A percentile compares a stretch with the other conserved stretches of the same genome.
phyloP scores from a whole-genome alignment of 2,329 filamentous ascomycete species.

The Aspergillus floridensis region DNA sequence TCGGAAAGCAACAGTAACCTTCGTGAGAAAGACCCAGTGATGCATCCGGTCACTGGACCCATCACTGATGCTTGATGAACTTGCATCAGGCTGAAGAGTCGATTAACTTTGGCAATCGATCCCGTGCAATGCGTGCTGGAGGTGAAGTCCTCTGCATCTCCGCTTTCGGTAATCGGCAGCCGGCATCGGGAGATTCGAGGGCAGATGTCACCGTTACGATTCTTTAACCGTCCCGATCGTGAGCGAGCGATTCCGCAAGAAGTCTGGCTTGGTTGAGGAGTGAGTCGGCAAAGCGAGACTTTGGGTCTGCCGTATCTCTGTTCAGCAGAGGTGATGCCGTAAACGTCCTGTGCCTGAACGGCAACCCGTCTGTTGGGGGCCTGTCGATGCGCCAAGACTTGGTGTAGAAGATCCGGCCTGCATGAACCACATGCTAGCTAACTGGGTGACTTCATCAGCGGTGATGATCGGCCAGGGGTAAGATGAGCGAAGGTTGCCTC shows the following conservation, averaged over 20 bases:
- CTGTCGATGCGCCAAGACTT: background rate
- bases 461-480: background rate
- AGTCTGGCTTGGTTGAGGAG: background rate
- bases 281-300: background rate
- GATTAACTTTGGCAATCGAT: background rate
- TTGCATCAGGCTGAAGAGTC: background rate
- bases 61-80: background rate
- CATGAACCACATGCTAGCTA: background rate
- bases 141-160: constrained; percentile 16
- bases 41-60: constrained; percentile 4
- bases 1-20: constrained; percentile 4
- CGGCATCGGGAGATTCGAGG: background rate
- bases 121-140: background rate
- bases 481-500: background rate
- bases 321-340: background rate
- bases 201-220: constrained; percentile 13
- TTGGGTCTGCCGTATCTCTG: background rate
- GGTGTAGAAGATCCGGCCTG: background rate
- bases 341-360: background rate
- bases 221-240: background rate
- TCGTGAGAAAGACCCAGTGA: background rate
- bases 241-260: too few species aligned
- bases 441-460: background rate
- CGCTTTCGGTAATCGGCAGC: constrained; percentile 19
- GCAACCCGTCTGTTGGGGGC: background rate